These are phyloP conservation scores for Starmerella bombi DNA, from an alignment of 805 yeast species.

Conservation along the genomic window DNA sequence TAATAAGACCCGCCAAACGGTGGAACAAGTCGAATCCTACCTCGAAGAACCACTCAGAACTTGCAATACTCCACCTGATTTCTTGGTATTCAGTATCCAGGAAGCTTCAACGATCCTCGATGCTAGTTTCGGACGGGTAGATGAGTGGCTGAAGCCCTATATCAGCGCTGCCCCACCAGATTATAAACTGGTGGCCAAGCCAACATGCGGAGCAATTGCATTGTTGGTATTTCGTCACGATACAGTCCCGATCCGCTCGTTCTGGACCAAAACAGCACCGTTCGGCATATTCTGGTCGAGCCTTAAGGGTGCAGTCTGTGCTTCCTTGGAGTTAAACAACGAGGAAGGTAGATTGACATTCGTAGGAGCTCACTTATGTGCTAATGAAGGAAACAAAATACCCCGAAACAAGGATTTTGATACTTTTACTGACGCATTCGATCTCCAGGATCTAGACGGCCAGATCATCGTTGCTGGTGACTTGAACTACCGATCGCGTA, in stretches of 20 bases:
- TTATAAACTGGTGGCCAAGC: conserved; percentile 14
- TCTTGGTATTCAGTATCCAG: conserved; percentile 28
- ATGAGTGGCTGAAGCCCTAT: conserved; percentile 22
- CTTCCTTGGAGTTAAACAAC: conserved; percentile 39
- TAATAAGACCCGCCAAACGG: conserved; percentile 12
- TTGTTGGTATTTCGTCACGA: conserved; percentile 25
- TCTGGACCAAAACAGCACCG: conserved; percentile 12
- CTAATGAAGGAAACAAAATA: conserved; percentile 54
- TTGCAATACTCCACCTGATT: conserved; percentile 14
- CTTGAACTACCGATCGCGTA: conserved; percentile 56
- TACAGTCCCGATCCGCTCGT: background rate
- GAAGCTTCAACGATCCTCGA: conserved; percentile 28
- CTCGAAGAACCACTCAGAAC: background rate
- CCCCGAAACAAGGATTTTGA: conserved; percentile 43
- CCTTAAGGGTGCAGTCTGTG: conserved; percentile 54
- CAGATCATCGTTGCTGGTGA: conserved; percentile 77
- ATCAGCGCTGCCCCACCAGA: conserved; percentile 21
- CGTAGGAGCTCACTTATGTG: conserved; percentile 59
- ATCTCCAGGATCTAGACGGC: conserved; percentile 42
- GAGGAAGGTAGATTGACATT: conserved; percentile 39
- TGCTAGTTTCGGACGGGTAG: conserved; percentile 22
- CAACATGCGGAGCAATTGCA: conserved; percentile 24
- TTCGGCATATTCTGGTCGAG: conserved; percentile 48
- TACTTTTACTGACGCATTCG: conserved; percentile 39
- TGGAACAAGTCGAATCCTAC: conserved; percentile 4